A percentile compares a stretch with the other conserved stretches of the same genome.
Conservation (phyloP, 192 early-diverging fungal species). For the Oehlia diaphana region DNA sequence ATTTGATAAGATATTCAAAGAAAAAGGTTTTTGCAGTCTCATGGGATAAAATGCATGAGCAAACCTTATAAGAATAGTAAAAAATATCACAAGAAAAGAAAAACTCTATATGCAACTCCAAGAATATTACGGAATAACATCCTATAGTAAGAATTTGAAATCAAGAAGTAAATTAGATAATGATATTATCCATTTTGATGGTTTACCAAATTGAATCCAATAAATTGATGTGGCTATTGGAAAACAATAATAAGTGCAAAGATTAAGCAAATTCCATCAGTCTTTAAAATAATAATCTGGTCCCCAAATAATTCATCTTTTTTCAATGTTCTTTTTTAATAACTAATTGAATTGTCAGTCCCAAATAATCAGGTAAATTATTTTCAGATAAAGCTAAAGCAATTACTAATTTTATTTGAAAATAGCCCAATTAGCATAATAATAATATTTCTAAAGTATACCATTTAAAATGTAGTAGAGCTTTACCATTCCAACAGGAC, state of each 20-base stretch:
- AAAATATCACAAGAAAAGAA: background rate
- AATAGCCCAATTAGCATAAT: background rate
- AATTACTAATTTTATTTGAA: too few relatives aligned
- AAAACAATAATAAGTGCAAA: background rate
- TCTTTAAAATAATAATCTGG: background rate
- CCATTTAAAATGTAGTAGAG: constrained; percentile 17
- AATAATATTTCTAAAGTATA: constrained; percentile 1
- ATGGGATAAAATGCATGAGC: constrained; percentile 6
- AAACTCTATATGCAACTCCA: background rate
- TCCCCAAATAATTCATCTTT: background rate
- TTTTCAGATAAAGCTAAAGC: too few relatives aligned
- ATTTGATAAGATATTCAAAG: background rate
- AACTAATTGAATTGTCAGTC: too few relatives aligned
- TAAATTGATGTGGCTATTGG: background rate
- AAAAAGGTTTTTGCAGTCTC: background rate
- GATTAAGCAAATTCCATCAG: background rate
- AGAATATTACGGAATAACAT: constrained; percentile 1
- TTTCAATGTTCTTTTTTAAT: background rate
- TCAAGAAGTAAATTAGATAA: background rate
- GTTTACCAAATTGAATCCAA: background rate
- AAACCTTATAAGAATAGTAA: background rate
- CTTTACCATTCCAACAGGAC: background rate
- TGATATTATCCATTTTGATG: background rate
- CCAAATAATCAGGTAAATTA: too few relatives aligned
- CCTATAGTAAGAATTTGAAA: background rate